Base-by-base conservation (phyloP, 2,329 filamentous ascomycete genomes). In the Penicillium sp. region DNA sequence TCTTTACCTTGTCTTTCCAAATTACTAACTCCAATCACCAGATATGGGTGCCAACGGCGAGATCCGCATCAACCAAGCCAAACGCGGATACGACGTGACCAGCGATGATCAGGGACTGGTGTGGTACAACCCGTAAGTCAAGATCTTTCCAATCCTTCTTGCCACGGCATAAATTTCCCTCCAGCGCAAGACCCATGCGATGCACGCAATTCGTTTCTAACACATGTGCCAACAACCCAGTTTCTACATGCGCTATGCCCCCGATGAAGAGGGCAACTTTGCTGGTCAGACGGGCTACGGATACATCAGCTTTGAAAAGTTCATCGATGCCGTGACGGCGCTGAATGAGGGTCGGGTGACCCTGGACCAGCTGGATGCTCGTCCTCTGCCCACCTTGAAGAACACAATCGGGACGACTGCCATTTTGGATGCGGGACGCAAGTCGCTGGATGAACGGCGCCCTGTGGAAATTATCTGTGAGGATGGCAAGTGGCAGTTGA, bases 251-350 rank as follows among this genome's bases (percentile, higher is more conserved):
- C 85, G 86, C 61, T 95, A 95, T 63, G 88, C 90, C 9, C 90
- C 90, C 18, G 90, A 95, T 63, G 90, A 95, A 73, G 88, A 95
- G 68, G 91, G 90, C 46, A 94, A 96, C 72, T 96, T 96, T 68
- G 84, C 82, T 46, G 90, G 90, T 33, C 90, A 95, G 73, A 85
- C 83, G 5, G 90, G 90, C 25, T 96, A 96, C 67, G 90, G 90
- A 32, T 96, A 96, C 71, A 81, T 95, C 49, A 93, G 86, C 18
- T 90, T 96, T 63, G 90, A 96, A 74, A 96, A 96, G 73, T 96
- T 96, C 69, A 84, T 96, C 43, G 89, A 96, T 66, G 90, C 85
- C 9, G 89, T 89, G 65, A 82, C 82, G 39, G 80, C 82, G 5
- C 75, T 96, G 45, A 94, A 93, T 63, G 81, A 86, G 28, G 86